Conservation (phyloP, 805 yeast species). For the Pichia nakasei region DNA sequence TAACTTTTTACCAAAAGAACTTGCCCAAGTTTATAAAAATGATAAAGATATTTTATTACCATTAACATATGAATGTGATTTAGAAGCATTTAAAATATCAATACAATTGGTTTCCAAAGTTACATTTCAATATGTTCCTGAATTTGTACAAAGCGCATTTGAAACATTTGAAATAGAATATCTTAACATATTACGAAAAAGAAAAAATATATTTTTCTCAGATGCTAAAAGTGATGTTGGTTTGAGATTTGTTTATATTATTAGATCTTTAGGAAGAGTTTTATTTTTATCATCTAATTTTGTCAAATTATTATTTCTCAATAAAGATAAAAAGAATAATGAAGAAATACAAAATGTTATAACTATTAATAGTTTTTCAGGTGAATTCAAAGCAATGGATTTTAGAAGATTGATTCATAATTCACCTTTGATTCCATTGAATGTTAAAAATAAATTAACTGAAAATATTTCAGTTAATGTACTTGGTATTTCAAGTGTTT, state of each 20-base stretch:
- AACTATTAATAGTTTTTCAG: neutral
- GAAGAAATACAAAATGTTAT: neutral
- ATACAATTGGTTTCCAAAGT: conserved; percentile 55
- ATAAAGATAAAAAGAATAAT: neutral
- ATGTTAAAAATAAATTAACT: neutral
- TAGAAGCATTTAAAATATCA: conserved; percentile 45
- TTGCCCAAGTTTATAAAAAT: neutral
- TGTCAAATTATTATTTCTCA: neutral
- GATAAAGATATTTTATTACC: conserved; percentile 11
- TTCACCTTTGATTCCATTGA: neutral
- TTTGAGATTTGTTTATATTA: neutral
- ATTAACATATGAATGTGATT: conserved; percentile 68
- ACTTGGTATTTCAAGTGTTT: conserved; percentile 14
- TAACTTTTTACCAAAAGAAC: too few species aligned
- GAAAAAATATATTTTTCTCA: neutral
- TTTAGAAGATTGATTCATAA: neutral
- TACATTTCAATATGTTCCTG: conserved; percentile 52
- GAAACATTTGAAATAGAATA: conserved; percentile 43
- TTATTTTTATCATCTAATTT: neutral
- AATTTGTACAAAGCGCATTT: conserved; percentile 44
- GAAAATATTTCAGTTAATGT: neutral
- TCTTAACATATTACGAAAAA: conserved; percentile 22
- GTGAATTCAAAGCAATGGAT: neutral
- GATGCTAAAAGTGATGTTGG: neutral
- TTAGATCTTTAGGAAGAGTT: neutral